Evolutionary conservation across 148 eudicot species (phyloP).

Genomic region (Silene conica): DNA sequence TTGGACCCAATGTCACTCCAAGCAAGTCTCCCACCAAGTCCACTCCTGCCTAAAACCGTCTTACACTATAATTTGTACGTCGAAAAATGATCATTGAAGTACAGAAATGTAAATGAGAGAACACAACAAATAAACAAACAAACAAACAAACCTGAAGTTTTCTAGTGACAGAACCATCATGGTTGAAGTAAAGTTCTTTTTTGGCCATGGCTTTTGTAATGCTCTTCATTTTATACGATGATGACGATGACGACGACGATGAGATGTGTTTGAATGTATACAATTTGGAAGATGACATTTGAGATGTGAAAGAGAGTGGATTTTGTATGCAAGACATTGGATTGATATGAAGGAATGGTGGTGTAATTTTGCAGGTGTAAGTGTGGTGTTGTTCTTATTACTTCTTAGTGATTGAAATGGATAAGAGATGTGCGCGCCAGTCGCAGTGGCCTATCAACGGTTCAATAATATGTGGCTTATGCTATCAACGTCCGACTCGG

Average conservation of each 20-base stretch:
- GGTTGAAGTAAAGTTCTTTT: conserved; percentile 80
- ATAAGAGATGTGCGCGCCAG: no score
- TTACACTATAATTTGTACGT: no score
- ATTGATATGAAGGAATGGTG: background rate
- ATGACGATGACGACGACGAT: background rate
- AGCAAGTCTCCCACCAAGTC: conserved; percentile 77
- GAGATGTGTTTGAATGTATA: conserved; percentile 17
- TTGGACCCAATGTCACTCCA: conserved; percentile 93
- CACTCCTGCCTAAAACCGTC: conserved; percentile 64
- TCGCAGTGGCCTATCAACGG: no score
- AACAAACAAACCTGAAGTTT: conserved; percentile 91
- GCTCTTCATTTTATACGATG: conserved; percentile 11
- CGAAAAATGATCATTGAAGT: no score
- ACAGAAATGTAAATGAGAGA: no score
- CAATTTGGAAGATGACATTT: conserved; percentile 22
- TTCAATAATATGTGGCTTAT: no score
- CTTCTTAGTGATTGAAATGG: no score
- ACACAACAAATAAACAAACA: no score
- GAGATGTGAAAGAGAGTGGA: conserved; percentile 34
- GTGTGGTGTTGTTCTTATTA: no score
- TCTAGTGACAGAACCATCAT: conserved; percentile 70
- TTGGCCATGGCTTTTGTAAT: conserved; percentile 57
- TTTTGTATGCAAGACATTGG: conserved; percentile 42
- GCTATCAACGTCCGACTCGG: no score
- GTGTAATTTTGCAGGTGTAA: no score